These are phyloP conservation scores for Celoporthe dispersa DNA, from an alignment of 2,329 filamentous ascomycete genomes.

Conservation along the genomic window DNA sequence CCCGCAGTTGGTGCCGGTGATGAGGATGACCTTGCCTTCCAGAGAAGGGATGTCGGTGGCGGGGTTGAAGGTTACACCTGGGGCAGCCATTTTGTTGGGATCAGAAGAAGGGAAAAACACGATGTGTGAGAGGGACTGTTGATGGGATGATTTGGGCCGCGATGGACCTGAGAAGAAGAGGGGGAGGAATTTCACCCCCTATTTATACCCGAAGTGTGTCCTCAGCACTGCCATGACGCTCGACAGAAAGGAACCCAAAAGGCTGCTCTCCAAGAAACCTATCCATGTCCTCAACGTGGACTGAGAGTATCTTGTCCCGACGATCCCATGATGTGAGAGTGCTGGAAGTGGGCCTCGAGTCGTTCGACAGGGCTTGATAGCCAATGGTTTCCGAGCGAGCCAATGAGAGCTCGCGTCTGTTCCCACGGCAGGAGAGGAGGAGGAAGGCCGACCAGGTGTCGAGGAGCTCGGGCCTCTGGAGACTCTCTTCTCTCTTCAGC, in stretches of 20 bases:
- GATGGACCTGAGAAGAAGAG: not conserved
- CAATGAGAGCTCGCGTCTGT: not conserved
- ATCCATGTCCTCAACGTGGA: not conserved
- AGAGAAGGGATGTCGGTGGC: constrained; percentile 45
- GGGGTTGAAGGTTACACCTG: constrained; percentile 26
- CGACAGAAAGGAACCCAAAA: not conserved
- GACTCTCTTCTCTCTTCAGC: not conserved
- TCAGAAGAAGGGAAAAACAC: not conserved
- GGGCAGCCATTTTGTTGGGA: not conserved
- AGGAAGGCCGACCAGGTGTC: not conserved
- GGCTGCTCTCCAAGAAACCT: not conserved
- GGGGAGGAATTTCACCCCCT: not conserved
- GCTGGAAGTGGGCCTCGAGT: not conserved
- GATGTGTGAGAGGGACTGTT: not conserved
- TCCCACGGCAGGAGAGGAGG: not conserved
- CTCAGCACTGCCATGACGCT: not conserved
- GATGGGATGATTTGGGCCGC: not conserved
- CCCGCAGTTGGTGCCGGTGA: constrained; percentile 55
- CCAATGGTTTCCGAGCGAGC: constrained; percentile 3
- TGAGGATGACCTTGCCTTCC: constrained; percentile 47
- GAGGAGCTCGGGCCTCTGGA: not conserved
- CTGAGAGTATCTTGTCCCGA: not conserved
- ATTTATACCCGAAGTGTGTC: not conserved
- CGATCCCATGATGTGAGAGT: not conserved
- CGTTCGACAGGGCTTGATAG: not conserved